Evolutionary conservation across 768 basidiomycete genomes (phyloP).

Genomic region (Phaffia australis): DNA sequence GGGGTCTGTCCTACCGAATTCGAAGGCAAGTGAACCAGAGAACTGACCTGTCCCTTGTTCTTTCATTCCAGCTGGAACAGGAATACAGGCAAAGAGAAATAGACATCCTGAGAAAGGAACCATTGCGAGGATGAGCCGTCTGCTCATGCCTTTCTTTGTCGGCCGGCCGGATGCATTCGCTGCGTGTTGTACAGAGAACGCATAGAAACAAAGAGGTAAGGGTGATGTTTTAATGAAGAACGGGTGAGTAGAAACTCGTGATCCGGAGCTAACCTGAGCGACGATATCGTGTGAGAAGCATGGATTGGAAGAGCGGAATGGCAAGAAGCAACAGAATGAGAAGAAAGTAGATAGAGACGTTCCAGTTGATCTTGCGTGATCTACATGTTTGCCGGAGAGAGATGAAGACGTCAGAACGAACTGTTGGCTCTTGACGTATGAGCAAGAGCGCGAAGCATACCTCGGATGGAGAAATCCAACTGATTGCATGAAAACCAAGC

Average conservation of each 20-base stretch:
- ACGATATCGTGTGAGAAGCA: slow-evolving; percentile 31
- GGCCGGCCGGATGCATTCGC: neutral
- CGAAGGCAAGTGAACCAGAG: slow-evolving; percentile 31
- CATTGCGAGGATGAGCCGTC: neutral
- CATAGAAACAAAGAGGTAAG: slow-evolving; percentile 59
- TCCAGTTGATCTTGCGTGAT: slow-evolving; percentile 57
- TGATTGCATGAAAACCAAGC: slow-evolving; percentile 63
- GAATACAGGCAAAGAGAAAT: slow-evolving; percentile 2
- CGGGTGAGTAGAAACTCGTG: neutral
- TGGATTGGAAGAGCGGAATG: slow-evolving; percentile 47
- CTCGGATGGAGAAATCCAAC: slow-evolving; percentile 46
- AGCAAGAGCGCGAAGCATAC: slow-evolving; percentile 41
- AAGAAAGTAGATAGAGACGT: slow-evolving; percentile 53
- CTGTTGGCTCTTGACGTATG: neutral
- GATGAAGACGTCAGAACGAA: neutral
- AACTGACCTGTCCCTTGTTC: slow-evolving; percentile 3
- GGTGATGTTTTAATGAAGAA: slow-evolving; percentile 45
- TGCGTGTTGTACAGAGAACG: slow-evolving; percentile 6
- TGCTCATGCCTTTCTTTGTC: neutral
- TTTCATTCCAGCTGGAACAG: slow-evolving; percentile 17
- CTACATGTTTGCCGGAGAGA: slow-evolving; percentile 37
- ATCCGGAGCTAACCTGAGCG: neutral
- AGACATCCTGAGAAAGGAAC: slow-evolving; percentile 1
- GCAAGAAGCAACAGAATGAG: slow-evolving; percentile 54
- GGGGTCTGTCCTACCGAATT: slow-evolving; percentile 28